Conservation (phyloP, 192 early-diverging fungal species). For the Gonapodya sp. region DNA sequence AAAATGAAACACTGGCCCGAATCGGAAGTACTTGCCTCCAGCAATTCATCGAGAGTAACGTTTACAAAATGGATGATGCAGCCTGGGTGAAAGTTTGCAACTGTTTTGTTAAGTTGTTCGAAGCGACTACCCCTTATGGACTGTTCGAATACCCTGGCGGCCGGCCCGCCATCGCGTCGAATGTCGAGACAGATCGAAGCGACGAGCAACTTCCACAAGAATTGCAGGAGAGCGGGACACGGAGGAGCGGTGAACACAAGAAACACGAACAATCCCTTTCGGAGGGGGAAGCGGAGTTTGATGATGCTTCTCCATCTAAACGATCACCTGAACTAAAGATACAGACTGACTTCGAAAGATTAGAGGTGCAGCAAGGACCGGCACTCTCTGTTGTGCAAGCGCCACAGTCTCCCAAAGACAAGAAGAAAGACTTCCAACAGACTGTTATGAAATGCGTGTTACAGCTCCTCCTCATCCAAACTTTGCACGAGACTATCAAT, state of each 20-base stretch:
- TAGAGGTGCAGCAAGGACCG: background rate
- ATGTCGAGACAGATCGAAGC: background rate
- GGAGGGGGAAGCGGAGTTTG: background rate
- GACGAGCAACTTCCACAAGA: background rate
- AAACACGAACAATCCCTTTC: background rate
- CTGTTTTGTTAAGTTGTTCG: constrained; percentile 64
- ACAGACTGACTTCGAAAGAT: background rate
- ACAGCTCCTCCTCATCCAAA: constrained; percentile 82
- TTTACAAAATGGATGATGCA: constrained; percentile 52
- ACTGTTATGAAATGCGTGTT: constrained; percentile 84
- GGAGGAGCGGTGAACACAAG: too few relatives aligned
- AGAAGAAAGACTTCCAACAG: constrained; percentile 67
- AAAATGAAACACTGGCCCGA: constrained; percentile 79
- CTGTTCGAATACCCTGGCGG: constrained; percentile 39
- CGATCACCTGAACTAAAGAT: background rate
- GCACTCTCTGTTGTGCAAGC: background rate
- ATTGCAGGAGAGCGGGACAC: background rate
- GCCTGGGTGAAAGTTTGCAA: constrained; percentile 66
- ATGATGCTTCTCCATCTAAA: background rate
- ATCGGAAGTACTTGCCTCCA: constrained; percentile 87
- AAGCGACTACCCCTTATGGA: constrained; percentile 65
- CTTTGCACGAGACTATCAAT: constrained; percentile 65
- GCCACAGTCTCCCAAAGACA: constrained; percentile 12
- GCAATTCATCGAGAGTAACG: constrained; percentile 74
- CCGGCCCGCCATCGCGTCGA: background rate